A percentile compares a stretch with the other conserved stretches of the same genome.
phyloP scores from a whole-genome alignment of 2,329 filamentous ascomycete species.

The Karstenula rhodostoma region DNA sequence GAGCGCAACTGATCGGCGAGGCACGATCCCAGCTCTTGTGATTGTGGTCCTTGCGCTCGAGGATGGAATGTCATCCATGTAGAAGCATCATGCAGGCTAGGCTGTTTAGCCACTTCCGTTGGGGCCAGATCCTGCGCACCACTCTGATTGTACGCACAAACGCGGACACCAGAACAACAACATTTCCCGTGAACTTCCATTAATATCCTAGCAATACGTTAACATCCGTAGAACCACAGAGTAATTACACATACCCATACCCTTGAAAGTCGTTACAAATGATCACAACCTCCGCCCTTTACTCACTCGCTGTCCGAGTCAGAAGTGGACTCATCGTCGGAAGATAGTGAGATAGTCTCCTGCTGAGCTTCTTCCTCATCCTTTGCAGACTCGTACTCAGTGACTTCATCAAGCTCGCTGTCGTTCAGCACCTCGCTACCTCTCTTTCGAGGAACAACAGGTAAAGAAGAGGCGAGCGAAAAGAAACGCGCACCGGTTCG shows the following conservation, averaged over 20 bases:
- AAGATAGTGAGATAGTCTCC: constrained; percentile 2
- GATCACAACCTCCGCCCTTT: background rate
- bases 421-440: constrained; percentile 9
- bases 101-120: background rate
- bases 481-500: background rate
- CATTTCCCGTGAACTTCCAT: background rate
- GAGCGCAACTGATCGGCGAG: background rate
- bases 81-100: background rate
- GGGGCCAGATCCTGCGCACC: background rate
- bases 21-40: background rate
- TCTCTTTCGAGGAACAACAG: background rate
- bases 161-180: background rate
- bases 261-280: background rate
- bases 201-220: background rate
- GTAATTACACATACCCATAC: background rate
- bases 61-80: background rate
- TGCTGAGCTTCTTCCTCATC: background rate
- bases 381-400: background rate
- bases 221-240: background rate
- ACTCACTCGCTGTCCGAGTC: constrained; percentile 18
- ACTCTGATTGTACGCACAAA: background rate
- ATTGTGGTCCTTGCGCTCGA: background rate
- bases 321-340: constrained; percentile 15
- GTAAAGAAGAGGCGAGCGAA: background rate
- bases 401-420: constrained; percentile 4